Evolutionary conservation across 257 asterid genomes (phyloP), one percentile per base, ranked within the genome.

Genomic region (Nyctanthes arbortristis): DNA sequence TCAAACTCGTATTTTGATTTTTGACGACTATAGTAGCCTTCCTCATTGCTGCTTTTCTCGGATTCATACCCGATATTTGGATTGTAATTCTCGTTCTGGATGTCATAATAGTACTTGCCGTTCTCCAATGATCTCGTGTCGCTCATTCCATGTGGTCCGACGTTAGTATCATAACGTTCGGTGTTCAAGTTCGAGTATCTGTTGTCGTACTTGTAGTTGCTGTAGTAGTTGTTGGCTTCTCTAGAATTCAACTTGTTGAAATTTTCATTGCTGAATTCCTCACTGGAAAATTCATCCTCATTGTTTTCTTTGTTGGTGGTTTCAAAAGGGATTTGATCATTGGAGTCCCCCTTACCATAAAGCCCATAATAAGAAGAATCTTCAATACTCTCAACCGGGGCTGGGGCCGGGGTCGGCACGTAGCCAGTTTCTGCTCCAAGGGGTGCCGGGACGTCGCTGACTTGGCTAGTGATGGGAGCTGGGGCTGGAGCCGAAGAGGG

Each of bases 1-100:
- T 84, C 84, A n/a, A 83, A 87, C 83, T 87, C 91, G 65, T 81
- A 81, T 4, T 81, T 75, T 0, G 89, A 79, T 54, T 70, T 78
- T 33, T 76, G 74, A 16, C 78, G 57, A 7, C 64, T 24, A 25
- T 73, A 18, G 63, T 80, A 64, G 0, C 81, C 84, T 55, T 71
- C 82, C 34, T 68, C 74, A 28, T 69, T 49, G 55, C 39, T 66
- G 58, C 62, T 77, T 55, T 58, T 69, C 13, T 5, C 66, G 28
- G 74, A 30, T 61, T 73, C 80, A 36, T 79, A 52, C 67, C 74
- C 75, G 20, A n/a, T 37, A 18, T 60, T 58, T 14, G 78, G 63
- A 40, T 49, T 52, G 20, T 40, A 39, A 28, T 81, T 80, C 58
- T 69, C 81, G 18, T 33, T 72, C 67, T 69, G 63, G n/a, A 54